These are phyloP conservation scores for Ambrosia artemisiifolia DNA, from an alignment of 129 eudicot genomes.

Conservation along the genomic window DNA sequence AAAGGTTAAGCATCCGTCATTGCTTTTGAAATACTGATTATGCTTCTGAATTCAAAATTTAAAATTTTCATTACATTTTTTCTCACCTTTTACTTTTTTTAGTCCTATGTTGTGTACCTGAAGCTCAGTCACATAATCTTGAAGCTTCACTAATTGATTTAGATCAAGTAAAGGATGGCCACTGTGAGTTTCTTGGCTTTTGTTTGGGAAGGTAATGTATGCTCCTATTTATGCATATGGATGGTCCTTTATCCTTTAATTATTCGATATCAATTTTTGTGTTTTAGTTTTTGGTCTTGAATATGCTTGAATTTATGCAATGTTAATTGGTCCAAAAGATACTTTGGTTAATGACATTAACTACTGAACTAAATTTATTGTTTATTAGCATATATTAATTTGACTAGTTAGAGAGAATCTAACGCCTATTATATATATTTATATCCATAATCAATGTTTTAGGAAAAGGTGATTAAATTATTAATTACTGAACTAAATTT, in stretches of 20 bases:
- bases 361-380: background rate
- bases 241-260: background rate
- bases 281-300: background rate
- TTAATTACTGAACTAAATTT: constrained; percentile 5
- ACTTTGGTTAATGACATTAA: constrained; percentile 11
- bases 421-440: background rate
- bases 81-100: constrained; percentile 3
- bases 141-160: constrained; percentile 44
- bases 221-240: too few relatives aligned
- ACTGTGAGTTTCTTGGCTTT: constrained; percentile 73
- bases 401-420: too few relatives aligned
- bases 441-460: background rate
- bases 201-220: constrained; percentile 75
- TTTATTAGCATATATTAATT: too few relatives aligned
- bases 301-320: constrained; percentile 2
- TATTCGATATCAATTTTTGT: background rate
- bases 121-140: constrained; percentile 68
- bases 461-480: background rate
- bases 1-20: constrained; percentile 58
- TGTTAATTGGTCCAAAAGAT: constrained; percentile 23
- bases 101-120: constrained; percentile 88
- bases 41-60: constrained; percentile 16
- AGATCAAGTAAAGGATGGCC: constrained; percentile 53
- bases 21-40: background rate
- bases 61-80: background rate